Percentiles rank a stretch among this genome's conserved stretches.
These are phyloP conservation scores for Aspergillus hancockii DNA, from an alignment of 495 filamentous ascomycete genomes.

Conservation along the genomic window DNA sequence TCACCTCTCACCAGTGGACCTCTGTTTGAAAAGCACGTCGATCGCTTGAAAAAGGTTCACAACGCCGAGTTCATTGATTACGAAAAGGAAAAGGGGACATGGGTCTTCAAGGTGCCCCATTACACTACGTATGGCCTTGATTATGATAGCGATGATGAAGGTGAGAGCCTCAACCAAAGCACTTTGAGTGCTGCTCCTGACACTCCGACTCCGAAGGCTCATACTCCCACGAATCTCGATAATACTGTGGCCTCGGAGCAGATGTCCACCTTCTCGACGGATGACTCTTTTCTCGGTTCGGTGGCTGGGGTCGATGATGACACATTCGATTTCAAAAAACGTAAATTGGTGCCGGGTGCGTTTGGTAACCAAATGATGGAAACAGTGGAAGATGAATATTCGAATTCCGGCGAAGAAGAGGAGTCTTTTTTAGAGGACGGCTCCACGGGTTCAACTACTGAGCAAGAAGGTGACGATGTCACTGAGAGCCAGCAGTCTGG, in stretches of 20 bases:
- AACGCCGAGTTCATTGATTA: constrained; percentile 83
- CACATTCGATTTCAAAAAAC: constrained; percentile 79
- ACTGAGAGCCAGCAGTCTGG: constrained; percentile 58
- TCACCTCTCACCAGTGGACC: constrained; percentile 55
- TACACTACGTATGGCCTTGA: constrained; percentile 95
- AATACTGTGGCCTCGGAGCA: constrained; percentile 45
- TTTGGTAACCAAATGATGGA: constrained; percentile 66
- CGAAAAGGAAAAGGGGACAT: constrained; percentile 73
- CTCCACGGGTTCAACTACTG: constrained; percentile 78
- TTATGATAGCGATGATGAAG: constrained; percentile 74
- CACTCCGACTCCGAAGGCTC: constrained; percentile 56
- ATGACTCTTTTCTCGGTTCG: constrained; percentile 48
- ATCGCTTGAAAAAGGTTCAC: constrained; percentile 70
- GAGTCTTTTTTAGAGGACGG: constrained; percentile 90
- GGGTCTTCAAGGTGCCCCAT: constrained; percentile 89
- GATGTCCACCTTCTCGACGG: constrained; percentile 49
- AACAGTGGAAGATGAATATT: constrained; percentile 48
- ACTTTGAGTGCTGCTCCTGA: constrained; percentile 61
- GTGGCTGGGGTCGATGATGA: constrained; percentile 66
- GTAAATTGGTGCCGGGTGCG: constrained; percentile 71
- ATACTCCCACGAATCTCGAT: constrained; percentile 33
- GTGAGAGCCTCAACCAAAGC: constrained; percentile 54
- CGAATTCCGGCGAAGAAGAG: constrained; percentile 37
- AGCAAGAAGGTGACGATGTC: constrained; percentile 61
- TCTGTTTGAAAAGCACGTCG: constrained; percentile 75